A percentile compares a stretch with the other conserved stretches of the same genome.
These are phyloP conservation scores for Talaromyces sp. DNA, from an alignment of 2,329 filamentous ascomycete species.

Conservation along the genomic window DNA sequence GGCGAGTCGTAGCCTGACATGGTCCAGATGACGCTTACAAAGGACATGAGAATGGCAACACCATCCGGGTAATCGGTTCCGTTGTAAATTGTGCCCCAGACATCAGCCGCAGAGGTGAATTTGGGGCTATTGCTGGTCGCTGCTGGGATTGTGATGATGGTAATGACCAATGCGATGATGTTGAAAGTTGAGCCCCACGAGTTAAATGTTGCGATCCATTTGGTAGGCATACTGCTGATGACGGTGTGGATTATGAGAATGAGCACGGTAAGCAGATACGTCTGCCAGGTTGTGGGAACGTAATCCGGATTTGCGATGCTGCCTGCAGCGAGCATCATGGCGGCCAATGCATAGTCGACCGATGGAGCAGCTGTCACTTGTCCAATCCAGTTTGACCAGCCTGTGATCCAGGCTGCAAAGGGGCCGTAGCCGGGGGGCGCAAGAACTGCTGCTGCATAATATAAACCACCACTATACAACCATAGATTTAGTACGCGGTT, in stretches of 20 bases:
- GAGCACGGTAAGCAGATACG: constrained; percentile 63
- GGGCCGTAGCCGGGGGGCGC: constrained; percentile 65
- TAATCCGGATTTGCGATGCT: constrained; percentile 68
- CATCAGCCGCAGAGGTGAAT: constrained; percentile 56
- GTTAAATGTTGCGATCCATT: constrained; percentile 68
- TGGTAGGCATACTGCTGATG: constrained; percentile 68
- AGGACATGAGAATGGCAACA: constrained; percentile 67
- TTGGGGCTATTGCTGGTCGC: constrained; percentile 56
- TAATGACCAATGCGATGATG: constrained; percentile 62
- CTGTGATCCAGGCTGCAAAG: constrained; percentile 65
- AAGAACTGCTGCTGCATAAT: constrained; percentile 70
- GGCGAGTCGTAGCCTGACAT: constrained; percentile 66
- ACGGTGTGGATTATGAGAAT: constrained; percentile 65
- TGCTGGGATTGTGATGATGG: constrained; percentile 67
- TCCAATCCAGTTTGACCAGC: constrained; percentile 68
- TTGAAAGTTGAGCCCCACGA: constrained; percentile 69
- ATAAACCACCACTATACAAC: constrained; percentile 58
- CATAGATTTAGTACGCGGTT: neutral
- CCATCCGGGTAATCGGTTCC: constrained; percentile 66
- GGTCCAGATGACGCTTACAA: constrained; percentile 68
- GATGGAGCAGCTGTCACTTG: constrained; percentile 65
- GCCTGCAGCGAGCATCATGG: constrained; percentile 68
- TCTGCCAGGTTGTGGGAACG: constrained; percentile 62
- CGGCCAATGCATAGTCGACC: constrained; percentile 63
- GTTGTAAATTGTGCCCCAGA: constrained; percentile 65